Base-by-base conservation (phyloP, 768 basidiomycete species). In the Phylloporus arenicola region DNA sequence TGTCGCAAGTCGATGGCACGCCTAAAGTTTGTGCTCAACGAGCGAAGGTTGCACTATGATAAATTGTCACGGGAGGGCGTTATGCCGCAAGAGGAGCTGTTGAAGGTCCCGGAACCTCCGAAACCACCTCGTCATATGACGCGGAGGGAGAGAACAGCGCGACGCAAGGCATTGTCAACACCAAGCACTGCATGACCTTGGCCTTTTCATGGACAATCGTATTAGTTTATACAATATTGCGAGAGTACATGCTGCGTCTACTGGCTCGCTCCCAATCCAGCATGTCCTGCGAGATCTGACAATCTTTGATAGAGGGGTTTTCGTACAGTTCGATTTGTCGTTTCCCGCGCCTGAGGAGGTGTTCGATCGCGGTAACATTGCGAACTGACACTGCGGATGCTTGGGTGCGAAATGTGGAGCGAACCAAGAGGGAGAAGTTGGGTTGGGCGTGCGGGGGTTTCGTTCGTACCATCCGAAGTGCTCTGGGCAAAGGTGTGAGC, bases 1-100 rank as follows among this genome's bases (percentile, higher is more conserved):
- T 86, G 84, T 68, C 86, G 88, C 19, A 95, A 93, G 74, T 86
- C 90, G 17, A 95, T 96, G 92, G 92, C 90, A n/a, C 83, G 91
- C 17, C 92, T 98, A 68, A 98, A 98, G 68, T 83, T 80, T 51
- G 83, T 97, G 19, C 74, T 97, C 43, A 92, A 92, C 62, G 94
- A 98, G 64, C 84, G 96, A 31, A 78, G 93, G 40, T 65, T 91
- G 20, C 91, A 90, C 9, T 88, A 92, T 54, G 81, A 88, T 31
- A 66, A 69, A 33, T 20, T 70, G 3, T 35, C 42, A 22, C 41
- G 43, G 34, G 58, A 61, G 37, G 64, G 64, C 0, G 45, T 41
- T 10, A 49, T 57, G 55, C 31, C 60, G 7, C 51, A 48, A 45
- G 60, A 58, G 44, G 62, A 60, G 16, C 4, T 57, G 37, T 19